Conservation (phyloP, 331 rosid genomes). For the Quercus tomentella region DNA sequence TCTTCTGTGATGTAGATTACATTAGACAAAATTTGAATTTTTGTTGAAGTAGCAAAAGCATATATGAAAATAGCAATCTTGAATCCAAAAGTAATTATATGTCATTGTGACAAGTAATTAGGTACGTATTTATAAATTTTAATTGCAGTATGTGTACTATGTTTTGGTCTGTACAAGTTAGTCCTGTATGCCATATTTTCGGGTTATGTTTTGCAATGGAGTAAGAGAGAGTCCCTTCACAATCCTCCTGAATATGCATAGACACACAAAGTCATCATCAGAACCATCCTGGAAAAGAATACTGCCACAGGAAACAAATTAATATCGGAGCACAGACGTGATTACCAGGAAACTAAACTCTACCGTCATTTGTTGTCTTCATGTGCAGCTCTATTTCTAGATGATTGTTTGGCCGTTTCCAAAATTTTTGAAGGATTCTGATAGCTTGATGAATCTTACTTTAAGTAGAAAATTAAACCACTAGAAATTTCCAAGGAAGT, state of each 20-base stretch:
- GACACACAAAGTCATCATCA: neutral
- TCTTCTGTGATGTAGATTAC: neutral
- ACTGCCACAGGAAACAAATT: constrained; percentile 33
- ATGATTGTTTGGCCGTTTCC: constrained; percentile 88
- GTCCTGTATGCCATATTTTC: constrained; percentile 38
- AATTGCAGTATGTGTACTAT: constrained; percentile 5
- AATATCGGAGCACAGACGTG: constrained; percentile 10
- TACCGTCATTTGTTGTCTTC: constrained; percentile 66
- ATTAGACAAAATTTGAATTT: no score
- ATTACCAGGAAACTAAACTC: constrained; percentile 66
- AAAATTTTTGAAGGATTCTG: constrained; percentile 94
- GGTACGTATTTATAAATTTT: neutral
- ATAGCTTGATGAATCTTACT: constrained; percentile 72
- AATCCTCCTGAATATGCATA: constrained; percentile 62
- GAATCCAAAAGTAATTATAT: no score
- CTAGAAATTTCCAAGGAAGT: constrained; percentile 5
- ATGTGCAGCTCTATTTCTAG: constrained; percentile 51
- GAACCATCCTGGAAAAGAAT: constrained; percentile 8
- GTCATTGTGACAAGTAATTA: no score
- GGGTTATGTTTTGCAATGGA: constrained; percentile 50
- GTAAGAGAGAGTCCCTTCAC: constrained; percentile 70
- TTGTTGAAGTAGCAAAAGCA: no score
- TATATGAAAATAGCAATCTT: no score
- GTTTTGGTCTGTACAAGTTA: neutral
- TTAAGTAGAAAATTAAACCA: constrained; percentile 39